Base-by-base conservation (phyloP, 441 rosid species). In the Corymbia citriodora region DNA sequence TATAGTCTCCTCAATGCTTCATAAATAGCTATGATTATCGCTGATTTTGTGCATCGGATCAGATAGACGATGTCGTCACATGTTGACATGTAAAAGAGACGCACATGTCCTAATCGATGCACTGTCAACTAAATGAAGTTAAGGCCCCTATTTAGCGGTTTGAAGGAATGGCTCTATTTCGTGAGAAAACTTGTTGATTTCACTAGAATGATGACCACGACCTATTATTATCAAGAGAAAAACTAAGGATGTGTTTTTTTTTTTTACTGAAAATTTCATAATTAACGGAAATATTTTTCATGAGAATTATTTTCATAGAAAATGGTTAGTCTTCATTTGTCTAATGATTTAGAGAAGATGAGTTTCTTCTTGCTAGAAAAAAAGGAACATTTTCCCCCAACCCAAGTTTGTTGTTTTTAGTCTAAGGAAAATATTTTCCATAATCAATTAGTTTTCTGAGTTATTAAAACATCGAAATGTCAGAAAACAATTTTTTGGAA, bases 341-440 rank as follows among this genome's bases (percentile, higher is more conserved):
- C 45, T 23, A n/a, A 13, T 45, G 14, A 12, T 23, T 45, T 45
- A 23, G 17, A 7, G 1, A 40, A 79, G 13, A 3, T 45, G 6
- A 7, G 12, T 45, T 12, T n/a, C 18, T 45, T 45, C 6, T 79
- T 45, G 3, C 2, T 7, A 12, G 2, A 14, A 63, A 6, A 31
- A 16, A 17, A 27, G 12, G 45, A 15, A 5, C 4, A 1, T 29
- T 63, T 25, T 63, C 5, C 6, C 18, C 9, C 0, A 8, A 63
- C 29, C 33, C 17, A 29, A 63, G 33, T 4, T 29, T 11, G 2
- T 63, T 63, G 3, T 63, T 63, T 61, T 25, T 2, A 6, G 2
- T 14, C 4, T 18, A 3, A 6, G 9, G 0, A 63, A 29, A 29
- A 13, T 0, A 2, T 63, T 63, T 63, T 3, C 2, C 0, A 4